Evolutionary conservation across 768 basidiomycete genomes (phyloP).

Genomic region (Russula emetica): DNA sequence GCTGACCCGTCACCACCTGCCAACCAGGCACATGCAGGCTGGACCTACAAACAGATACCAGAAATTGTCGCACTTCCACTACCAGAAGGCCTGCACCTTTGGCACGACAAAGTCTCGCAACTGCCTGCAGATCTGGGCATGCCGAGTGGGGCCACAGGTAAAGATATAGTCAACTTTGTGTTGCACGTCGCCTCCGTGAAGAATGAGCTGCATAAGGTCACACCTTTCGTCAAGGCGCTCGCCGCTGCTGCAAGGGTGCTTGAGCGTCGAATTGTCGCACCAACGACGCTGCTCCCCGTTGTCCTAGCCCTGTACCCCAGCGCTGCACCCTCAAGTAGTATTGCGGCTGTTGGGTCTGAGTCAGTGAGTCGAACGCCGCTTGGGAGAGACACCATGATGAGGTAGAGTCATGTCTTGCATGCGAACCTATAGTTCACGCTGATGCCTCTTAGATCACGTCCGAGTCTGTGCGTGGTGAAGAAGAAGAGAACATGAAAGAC

Average conservation of each 20-base stretch:
- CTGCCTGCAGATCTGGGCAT: background rate
- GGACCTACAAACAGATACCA: conserved; percentile 13
- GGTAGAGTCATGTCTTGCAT: background rate
- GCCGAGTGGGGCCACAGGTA: background rate
- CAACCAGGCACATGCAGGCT: conserved; percentile 6
- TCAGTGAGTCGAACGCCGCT: background rate
- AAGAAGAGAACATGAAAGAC: background rate
- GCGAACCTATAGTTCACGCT: background rate
- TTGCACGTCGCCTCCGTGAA: background rate
- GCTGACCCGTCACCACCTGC: background rate
- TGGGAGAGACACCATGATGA: conserved; percentile 5
- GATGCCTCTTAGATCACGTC: conserved; percentile 7
- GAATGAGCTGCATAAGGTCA: conserved; percentile 3
- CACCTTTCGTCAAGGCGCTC: background rate
- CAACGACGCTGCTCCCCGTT: background rate
- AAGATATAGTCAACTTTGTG: background rate
- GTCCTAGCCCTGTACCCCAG: background rate
- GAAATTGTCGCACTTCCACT: background rate
- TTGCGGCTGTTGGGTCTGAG: background rate
- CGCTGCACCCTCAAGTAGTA: background rate
- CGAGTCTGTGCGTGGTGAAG: background rate
- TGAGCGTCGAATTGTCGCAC: conserved; percentile 1
- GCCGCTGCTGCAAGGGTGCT: background rate
- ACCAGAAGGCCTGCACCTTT: background rate
- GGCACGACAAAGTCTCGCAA: background rate